Evolutionary conservation across 1,139 yeast genomes (phyloP), one percentile per base, ranked within the genome.

Genomic region (Fermentozyma sake): DNA sequence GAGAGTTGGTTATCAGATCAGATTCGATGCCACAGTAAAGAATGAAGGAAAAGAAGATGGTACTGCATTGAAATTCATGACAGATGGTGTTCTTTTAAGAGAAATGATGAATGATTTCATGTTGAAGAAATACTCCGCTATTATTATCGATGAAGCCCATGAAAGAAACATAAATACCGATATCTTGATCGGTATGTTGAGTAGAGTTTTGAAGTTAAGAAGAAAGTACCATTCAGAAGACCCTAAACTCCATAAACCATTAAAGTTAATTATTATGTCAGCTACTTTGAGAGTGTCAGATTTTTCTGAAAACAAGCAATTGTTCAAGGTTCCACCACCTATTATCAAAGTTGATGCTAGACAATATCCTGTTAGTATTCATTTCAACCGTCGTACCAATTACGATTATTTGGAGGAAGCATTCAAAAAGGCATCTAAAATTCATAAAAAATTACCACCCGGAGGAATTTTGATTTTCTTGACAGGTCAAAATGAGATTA

Each of bases 81-180:
- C 99, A 2, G 99, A 93, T 65, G 99, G 99, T 76, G 96, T 93
- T 22, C 60, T 93, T 29, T 60, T 93, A 18, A 69, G 97, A 43
- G 99, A 93, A 55, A 78, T 93, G 81, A 81, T 91, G 79, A 63
- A 76, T 1, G 98, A 93, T 46, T 81, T 91, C 40, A 58, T 80
- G 39, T 63, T 93, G 27, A 68, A 73, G 19, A 85, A 84, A 48
- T 93, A 93, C 51, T 86, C 96, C 1, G 79, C 83, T 1, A 68
- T 93, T 23, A 72, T 93, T 18, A 85, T 93, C 35, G 99, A 93
- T 61, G 99, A 91, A 56, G 99, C 99, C 0, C 99, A 93, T 53
- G 98, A 93, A 53, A 74, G 99, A 49, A 89, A 87, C 48, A 79
- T 89, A 37, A 93, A 91, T 47, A 93, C 99, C 0, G 99, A 93